Base-by-base conservation (phyloP, 257 asterid genomes). In the Cynanchum wilfordii region DNA sequence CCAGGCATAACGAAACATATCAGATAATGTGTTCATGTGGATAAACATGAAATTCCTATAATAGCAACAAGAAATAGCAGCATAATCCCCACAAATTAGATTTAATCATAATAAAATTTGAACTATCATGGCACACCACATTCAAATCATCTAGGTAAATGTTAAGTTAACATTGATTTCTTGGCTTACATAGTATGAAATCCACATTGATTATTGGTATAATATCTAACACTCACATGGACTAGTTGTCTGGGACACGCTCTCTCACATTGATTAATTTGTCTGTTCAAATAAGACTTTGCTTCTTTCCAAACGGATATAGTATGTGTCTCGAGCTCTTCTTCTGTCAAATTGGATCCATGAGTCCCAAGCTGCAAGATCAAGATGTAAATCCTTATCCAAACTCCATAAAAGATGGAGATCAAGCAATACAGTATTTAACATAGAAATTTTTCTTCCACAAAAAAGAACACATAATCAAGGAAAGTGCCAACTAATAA, bases 181-280 rank as follows among this genome's bases (percentile, higher is more conserved):
- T 10, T 10, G 68, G 47, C 22, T 42, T 13, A 60, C 9, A 62
- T 16, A 29, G 50, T 27, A 8, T 2, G 25, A 54, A 47, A 47
- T 30, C 56, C 45, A 29, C 25, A 29, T 71, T 16, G 45, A 58
- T 22, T 9, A 57, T 49, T 36, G 17, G 38, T 25, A 36, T 17
- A 58, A 58, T 44, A 64, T 66, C 58, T 15, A 71, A 55, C 24
- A 86, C 96, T 86, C 82, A 95, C 99, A 79, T 88, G 96, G 57
- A 92, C 87, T 71, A 95, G 96, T 65, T 52, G 90, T 76, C 89
- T 80, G 29, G 72, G 29, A 50, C 57, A 62, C 50, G 64, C 47
- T 51, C 78, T 76, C 51, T 59, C 80, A 44, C 70, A 27, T 3
- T 73, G 78, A 63, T 59, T 68, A 45, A 17, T 47, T 74, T 70